Evolutionary conservation across 345 rosid genomes (phyloP).

Genomic region (Bretschneidera sinensis): DNA sequence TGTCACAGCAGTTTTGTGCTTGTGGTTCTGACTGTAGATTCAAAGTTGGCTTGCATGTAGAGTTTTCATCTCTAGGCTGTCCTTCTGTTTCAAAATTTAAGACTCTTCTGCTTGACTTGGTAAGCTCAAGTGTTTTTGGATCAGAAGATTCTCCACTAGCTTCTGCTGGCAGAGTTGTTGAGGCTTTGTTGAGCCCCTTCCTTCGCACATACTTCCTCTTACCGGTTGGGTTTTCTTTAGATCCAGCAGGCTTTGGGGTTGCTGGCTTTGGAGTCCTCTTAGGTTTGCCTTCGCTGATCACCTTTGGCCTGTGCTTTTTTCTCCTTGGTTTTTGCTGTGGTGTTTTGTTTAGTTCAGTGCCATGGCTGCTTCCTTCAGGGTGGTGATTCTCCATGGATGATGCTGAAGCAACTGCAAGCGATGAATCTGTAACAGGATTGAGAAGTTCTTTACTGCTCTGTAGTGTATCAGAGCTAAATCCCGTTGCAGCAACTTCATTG

Average conservation of each 20-base stretch:
- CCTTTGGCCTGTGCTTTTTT: slow-evolving; percentile 86
- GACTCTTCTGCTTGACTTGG: slow-evolving; percentile 49
- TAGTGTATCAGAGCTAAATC: slow-evolving; percentile 11
- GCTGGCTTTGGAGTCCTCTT: slow-evolving; percentile 33
- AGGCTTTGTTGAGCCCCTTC: slow-evolving; percentile 25
- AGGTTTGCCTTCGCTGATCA: slow-evolving; percentile 52
- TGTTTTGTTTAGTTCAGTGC: slow-evolving; percentile 36
- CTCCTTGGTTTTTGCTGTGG: slow-evolving; percentile 66
- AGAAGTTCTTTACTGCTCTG: slow-evolving; percentile 18
- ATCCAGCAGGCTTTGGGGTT: slow-evolving; percentile 24
- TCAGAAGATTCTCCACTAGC: slow-evolving; percentile 26
- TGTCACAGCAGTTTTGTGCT: slow-evolving; percentile 11
- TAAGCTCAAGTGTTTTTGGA: slow-evolving; percentile 18
- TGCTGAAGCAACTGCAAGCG: slow-evolving; percentile 19
- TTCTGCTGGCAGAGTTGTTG: slow-evolving; percentile 27
- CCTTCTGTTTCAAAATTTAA: slow-evolving; percentile 44
- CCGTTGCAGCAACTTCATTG: slow-evolving; percentile 14
- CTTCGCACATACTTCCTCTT: slow-evolving; percentile 51
- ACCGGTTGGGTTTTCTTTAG: slow-evolving; percentile 37
- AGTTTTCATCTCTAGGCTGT: slow-evolving; percentile 16
- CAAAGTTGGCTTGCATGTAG: slow-evolving; percentile 12
- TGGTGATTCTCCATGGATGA: slow-evolving; percentile 22
- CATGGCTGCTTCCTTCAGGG: slow-evolving; percentile 24
- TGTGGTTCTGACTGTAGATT: slow-evolving; percentile 19
- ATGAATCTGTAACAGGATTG: slow-evolving; percentile 25